These are phyloP conservation scores for Cyclostephanos invisitatus DNA, from an alignment of 108 stramenopile species.

Conservation along the genomic window DNA sequence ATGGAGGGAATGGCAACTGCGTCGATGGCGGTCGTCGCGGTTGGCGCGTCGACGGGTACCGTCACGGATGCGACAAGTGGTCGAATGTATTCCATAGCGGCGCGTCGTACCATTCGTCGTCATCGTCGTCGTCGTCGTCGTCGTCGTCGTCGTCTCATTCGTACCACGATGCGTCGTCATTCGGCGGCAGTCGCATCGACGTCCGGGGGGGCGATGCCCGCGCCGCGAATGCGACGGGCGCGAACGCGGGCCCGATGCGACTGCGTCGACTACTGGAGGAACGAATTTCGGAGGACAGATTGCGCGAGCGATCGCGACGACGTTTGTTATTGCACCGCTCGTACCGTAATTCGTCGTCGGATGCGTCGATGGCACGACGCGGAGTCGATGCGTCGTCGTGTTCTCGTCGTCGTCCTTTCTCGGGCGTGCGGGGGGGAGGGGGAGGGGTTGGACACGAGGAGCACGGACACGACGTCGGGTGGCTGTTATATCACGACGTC, in stretches of 20 bases:
- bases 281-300: slow-evolving; percentile 38
- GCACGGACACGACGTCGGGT: slow-evolving; percentile 34
- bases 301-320: too few relatives aligned
- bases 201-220: too few relatives aligned
- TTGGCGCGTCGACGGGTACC: slow-evolving; percentile 12
- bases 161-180: too few relatives aligned
- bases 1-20: too few relatives aligned
- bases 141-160: not conserved
- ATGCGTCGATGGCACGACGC: not conserved
- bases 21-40: not conserved
- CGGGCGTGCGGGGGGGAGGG: too few relatives aligned
- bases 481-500: slow-evolving; percentile 18
- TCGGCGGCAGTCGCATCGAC: too few relatives aligned
- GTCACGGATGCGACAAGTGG: slow-evolving; percentile 37
- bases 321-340: too few relatives aligned
- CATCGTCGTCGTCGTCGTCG: not conserved
- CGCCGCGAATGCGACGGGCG: not conserved
- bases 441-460: not conserved
- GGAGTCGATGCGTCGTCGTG: not conserved
- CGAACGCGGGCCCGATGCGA: slow-evolving; percentile 19
- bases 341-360: slow-evolving; percentile 4
- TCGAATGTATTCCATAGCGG: slow-evolving; percentile 34
- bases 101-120: too few relatives aligned
- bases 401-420: not conserved
- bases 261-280: slow-evolving; percentile 36